Conservation (phyloP, 2,329 filamentous ascomycete species). For the Colletotrichum endophyticum region DNA sequence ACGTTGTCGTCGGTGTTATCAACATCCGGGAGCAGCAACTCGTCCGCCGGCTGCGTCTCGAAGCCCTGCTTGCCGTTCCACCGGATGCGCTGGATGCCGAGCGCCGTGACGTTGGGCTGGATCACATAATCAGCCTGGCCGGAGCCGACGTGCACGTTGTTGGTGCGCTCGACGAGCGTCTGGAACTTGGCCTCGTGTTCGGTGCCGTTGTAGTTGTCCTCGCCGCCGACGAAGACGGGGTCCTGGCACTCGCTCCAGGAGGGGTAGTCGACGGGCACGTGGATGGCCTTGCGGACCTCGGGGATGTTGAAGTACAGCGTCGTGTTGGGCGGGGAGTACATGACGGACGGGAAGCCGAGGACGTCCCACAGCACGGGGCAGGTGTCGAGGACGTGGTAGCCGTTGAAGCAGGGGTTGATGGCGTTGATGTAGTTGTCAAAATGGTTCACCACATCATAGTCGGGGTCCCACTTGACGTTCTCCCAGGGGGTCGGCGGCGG, state of each 20-base stretch:
- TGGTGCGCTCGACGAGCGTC: constrained; percentile 43
- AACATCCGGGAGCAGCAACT: constrained; percentile 67
- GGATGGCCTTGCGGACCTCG: constrained; percentile 72
- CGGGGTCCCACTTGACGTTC: constrained; percentile 44
- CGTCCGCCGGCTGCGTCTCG: constrained; percentile 60
- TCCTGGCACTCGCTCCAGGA: constrained; percentile 2
- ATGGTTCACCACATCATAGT: constrained; percentile 60
- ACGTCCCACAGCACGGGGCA: constrained; percentile 76
- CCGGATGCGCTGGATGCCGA: constrained; percentile 81
- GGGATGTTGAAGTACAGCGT: constrained; percentile 73
- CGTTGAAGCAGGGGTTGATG: constrained; percentile 80
- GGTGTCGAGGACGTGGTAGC: constrained; percentile 74
- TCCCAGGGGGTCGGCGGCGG: constrained; percentile 57
- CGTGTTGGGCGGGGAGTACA: constrained; percentile 65
- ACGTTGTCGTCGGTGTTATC: constrained; percentile 33
- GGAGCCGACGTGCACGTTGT: constrained; percentile 76
- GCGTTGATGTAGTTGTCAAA: constrained; percentile 57
- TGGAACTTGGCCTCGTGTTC: constrained; percentile 48
- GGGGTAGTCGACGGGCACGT: constrained; percentile 54
- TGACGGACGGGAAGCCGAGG: constrained; percentile 66
- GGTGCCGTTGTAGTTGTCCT: constrained; percentile 1
- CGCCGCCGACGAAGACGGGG: not conserved
- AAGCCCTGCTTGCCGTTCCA: constrained; percentile 78
- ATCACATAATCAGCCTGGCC: constrained; percentile 74
- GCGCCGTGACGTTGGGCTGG: constrained; percentile 70